Evolutionary conservation across 2,329 filamentous ascomycete genomes (phyloP), one percentile per base, ranked within the genome.

Genomic region (Penicillium thymicola): DNA sequence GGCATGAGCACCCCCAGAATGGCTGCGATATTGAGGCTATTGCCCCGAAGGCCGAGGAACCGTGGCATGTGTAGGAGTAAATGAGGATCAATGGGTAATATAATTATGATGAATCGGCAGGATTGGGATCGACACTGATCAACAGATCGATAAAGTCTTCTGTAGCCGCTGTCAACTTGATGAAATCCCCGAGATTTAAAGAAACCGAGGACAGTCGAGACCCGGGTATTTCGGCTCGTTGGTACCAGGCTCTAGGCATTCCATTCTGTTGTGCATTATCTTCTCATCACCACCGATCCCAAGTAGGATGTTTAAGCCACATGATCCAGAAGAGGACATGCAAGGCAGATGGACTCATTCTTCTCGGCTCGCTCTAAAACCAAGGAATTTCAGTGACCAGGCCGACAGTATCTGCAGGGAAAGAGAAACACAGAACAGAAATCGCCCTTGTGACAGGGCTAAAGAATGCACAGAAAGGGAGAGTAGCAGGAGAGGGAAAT

Each of bases 1-100:
- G 64, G 64, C 64, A 66, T 66, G 23, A 65, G 38, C 2, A 66
- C 64, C 5, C 63, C 63, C 16, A 64, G 34, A 13, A 66, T 64
- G 7, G 64, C 56, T 4, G 45, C 54, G 5, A 64, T 36, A 46
- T 61, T 63, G 57, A 66, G 64, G 47, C 59, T 54, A 43, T 58
- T 60, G 61, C 64, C 64, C 16, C 63, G 59, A 54, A 65, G 54
- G 47, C 61, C 63, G 16, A 66, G 46, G 43, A 64, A 65, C 16
- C 57, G 61, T 27, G 55, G 36, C 63, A 64, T 64, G 5, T 27
- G 41, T 34, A 49, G 8, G 42, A 14, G 14, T 25, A 25, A 32
- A n/a, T 56, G 51, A 36, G 25, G 56, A 59, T 63, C 55, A 3
- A 18, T 27, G 30, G 40, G 11, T 27, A 36, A 32, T 46, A 52